These are phyloP conservation scores for Parathielavia appendiculata DNA, from an alignment of 495 filamentous ascomycete genomes.

Conservation along the genomic window DNA sequence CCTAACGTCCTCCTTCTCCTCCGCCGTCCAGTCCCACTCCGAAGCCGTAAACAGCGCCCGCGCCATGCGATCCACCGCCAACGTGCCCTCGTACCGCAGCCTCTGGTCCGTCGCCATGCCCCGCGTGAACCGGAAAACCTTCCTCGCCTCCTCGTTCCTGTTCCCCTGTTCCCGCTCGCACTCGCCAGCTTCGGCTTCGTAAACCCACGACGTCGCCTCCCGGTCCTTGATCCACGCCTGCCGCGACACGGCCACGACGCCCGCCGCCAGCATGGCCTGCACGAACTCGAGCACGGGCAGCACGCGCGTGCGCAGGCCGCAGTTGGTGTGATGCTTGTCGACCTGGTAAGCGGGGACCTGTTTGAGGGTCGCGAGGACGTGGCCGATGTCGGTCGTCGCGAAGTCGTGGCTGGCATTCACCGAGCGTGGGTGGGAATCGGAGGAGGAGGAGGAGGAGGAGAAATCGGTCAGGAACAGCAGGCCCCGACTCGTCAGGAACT, in stretches of 20 bases:
- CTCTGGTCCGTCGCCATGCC: slow-evolving; percentile 38
- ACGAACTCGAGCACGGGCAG: slow-evolving; percentile 64
- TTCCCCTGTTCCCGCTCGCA: too few species aligned
- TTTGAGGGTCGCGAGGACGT: slow-evolving; percentile 33
- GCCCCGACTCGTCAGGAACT: slow-evolving; percentile 61
- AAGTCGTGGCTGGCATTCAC: slow-evolving; percentile 22
- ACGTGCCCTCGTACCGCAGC: slow-evolving; percentile 34
- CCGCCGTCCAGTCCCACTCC: slow-evolving; percentile 56
- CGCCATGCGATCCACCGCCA: slow-evolving; percentile 41
- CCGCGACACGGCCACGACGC: slow-evolving; percentile 42
- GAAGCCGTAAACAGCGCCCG: slow-evolving; percentile 53
- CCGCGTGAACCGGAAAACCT: slow-evolving; percentile 38
- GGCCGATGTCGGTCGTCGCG: slow-evolving; percentile 33
- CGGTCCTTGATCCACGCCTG: slow-evolving; percentile 43
- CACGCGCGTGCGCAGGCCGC: slow-evolving; percentile 64
- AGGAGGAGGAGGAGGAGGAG: not conserved
- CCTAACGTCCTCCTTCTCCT: slow-evolving; percentile 16
- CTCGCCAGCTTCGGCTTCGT: slow-evolving; percentile 7
- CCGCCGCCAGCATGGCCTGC: slow-evolving; percentile 44
- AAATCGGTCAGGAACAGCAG: slow-evolving; percentile 48
- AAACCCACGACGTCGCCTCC: slow-evolving; percentile 31
- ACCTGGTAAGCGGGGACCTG: slow-evolving; percentile 72
- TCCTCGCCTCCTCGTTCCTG: slow-evolving; percentile 18
- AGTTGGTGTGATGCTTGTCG: slow-evolving; percentile 69
- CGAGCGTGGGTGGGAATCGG: slow-evolving; percentile 15